Conservation (phyloP, 768 basidiomycete genomes). For the Suillus brevipes region DNA sequence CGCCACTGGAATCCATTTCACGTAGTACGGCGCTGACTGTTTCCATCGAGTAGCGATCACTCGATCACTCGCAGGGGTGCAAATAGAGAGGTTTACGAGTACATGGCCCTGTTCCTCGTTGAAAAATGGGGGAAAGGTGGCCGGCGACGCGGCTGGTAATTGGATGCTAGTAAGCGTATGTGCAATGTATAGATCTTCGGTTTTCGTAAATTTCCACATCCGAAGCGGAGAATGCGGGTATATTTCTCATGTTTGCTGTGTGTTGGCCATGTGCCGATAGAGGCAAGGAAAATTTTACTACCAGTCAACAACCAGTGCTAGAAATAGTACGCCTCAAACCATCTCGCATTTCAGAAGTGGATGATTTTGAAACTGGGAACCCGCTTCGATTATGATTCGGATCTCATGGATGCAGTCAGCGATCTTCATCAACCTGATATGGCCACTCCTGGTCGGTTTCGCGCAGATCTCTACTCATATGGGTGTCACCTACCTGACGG, state of each 20-base stretch:
- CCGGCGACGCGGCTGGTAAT: conserved; percentile 59
- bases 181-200: neutral
- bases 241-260: neutral
- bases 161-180: neutral
- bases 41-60: conserved; percentile 63
- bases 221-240: neutral
- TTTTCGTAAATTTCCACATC: neutral
- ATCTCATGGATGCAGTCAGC: neutral
- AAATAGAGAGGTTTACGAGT: conserved; percentile 83
- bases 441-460: neutral
- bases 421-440: neutral
- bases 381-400: neutral
- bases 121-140: conserved; percentile 95
- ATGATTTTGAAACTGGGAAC: too few relatives aligned
- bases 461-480: neutral
- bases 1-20: conserved; percentile 21
- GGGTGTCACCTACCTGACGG: neutral
- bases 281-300: neutral
- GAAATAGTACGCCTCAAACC: neutral
- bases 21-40: conserved; percentile 13
- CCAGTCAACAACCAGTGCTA: neutral
- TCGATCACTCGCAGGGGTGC: conserved; percentile 72
- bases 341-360: neutral
- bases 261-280: too few relatives aligned
- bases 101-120: conserved; percentile 76